Percentiles rank a stretch among this genome's conserved stretches.
These are phyloP conservation scores for Sclerotinia sclerotiorum DNA, from an alignment of 2,329 filamentous ascomycete genomes.

Conservation along the genomic window DNA sequence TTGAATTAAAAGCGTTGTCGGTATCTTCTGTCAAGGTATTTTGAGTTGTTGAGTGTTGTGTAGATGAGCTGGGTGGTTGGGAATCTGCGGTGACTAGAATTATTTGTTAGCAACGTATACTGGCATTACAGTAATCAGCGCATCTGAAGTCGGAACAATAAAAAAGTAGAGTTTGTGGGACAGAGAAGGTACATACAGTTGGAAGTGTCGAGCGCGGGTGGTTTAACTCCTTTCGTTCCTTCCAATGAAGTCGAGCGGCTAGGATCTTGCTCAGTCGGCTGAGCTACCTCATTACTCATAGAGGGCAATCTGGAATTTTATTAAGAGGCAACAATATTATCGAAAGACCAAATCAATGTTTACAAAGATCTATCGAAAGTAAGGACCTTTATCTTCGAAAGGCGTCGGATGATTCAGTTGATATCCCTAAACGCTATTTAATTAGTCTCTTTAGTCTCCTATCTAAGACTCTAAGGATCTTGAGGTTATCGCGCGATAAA, in stretches of 20 bases:
- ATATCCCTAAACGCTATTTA: constrained; percentile 21
- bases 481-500: constrained; percentile 17
- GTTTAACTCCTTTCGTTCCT: constrained; percentile 37
- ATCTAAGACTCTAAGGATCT: constrained; percentile 6
- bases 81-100: constrained; percentile 34
- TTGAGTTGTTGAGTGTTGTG: constrained; percentile 37
- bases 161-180: neutral
- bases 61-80: constrained; percentile 38
- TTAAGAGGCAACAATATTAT: constrained; percentile 22
- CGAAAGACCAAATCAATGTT: constrained; percentile 20
- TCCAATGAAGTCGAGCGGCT: constrained; percentile 38
- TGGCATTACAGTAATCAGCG: neutral
- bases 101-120: constrained; percentile 31
- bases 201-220: constrained; percentile 39
- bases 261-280: constrained; percentile 41
- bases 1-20: constrained; percentile 34
- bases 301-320: constrained; percentile 38
- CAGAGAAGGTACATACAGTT: constrained; percentile 34
- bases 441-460: constrained; percentile 19
- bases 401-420: constrained; percentile 30
- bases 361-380: constrained; percentile 9
- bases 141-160: constrained; percentile 13
- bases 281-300: constrained; percentile 43
- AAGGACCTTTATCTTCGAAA: constrained; percentile 26
- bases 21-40: constrained; percentile 39